phyloP scores from a whole-genome alignment of 352 stramenopile species.

The Phytophthora niederhauseri region DNA sequence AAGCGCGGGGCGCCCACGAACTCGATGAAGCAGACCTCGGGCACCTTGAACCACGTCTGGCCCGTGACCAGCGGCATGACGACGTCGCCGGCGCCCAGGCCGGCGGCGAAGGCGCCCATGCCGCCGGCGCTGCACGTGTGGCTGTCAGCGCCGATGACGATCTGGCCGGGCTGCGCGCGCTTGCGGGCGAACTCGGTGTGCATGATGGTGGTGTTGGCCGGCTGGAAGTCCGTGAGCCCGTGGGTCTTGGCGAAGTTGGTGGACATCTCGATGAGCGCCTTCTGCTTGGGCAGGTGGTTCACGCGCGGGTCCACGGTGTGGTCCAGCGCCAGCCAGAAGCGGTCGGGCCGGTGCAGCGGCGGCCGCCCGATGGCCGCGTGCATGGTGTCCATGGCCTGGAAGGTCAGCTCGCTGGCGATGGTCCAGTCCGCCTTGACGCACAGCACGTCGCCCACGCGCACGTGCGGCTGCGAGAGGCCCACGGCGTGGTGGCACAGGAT shows the following conservation, averaged over 20 bases:
- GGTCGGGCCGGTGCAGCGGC: conserved; percentile 73
- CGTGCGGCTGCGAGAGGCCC: conserved; percentile 46
- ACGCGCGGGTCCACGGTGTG: conserved; percentile 83
- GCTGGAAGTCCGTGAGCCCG: conserved; percentile 78
- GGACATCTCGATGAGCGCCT: conserved; percentile 81
- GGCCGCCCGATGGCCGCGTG: conserved; percentile 77
- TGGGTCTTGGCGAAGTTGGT: conserved; percentile 79
- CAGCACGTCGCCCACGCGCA: conserved; percentile 73
- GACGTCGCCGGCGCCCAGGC: conserved; percentile 75
- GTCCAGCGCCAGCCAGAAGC: conserved; percentile 86
- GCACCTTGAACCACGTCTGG: conserved; percentile 88
- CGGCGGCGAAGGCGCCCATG: conserved; percentile 78
- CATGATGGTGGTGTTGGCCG: conserved; percentile 88
- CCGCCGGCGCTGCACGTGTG: conserved; percentile 82
- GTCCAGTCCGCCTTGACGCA: conserved; percentile 85
- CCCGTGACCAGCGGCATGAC: conserved; percentile 86
- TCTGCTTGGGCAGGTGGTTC: conserved; percentile 79
- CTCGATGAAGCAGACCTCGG: conserved; percentile 81
- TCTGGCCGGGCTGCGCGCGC: conserved; percentile 81
- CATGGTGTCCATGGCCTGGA: conserved; percentile 86
- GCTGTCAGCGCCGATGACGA: conserved; percentile 81
- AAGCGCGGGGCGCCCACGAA: conserved; percentile 69
- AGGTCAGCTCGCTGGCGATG: conserved; percentile 80
- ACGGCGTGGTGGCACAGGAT: conserved; percentile 65
- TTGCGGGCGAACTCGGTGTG: conserved; percentile 85